Base-by-base conservation (phyloP, 2,329 filamentous ascomycete species). In the Sporothrix curviconia region DNA sequence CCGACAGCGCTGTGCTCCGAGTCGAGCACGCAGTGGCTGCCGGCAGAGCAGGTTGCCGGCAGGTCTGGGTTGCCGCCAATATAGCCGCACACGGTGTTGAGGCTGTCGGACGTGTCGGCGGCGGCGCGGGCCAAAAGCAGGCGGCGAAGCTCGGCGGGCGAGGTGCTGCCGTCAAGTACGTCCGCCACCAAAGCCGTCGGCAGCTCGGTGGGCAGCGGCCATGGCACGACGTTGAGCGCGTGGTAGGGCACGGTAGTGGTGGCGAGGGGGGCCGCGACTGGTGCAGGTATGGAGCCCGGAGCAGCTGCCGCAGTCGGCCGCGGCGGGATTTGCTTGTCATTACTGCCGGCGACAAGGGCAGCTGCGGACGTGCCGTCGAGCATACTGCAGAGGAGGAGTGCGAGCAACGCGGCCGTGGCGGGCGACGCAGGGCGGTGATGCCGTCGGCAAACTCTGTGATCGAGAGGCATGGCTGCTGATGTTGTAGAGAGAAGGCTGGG, bases 81-180 rank as follows among this genome's bases (percentile, higher is more conserved):
- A 67, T 76, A 84, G 42, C 81, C 81, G 63, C 81, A 84, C 57
- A 84, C 66, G 15, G 80, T 83, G 67, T 81, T 81, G n/a, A n/a
- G n/a, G n/a, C n/a, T n/a, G n/a, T n/a, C n/a, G n/a, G n/a, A n/a
- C n/a, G n/a, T n/a, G n/a, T n/a, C n/a, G 25, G 67, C 65, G 59
- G 78, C 72, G 39, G 76, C 73, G 46, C 72, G 73, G 24, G 34
- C 22, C 5, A 39, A 28, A 1, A 39, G n/a, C n/a, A n/a, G n/a
- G n/a, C n/a, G n/a, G n/a, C n/a, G n/a, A n/a, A n/a, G 40, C 3
- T 14, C 12, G 12, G 24, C 11, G 25, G 12, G 4, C 17, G 7
- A 12, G n/a, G 32, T 76, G 68, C 71, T 68, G 40, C n/a, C n/a
- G n/a, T n/a, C n/a, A n/a, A n/a, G n/a, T n/a, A n/a, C n/a, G n/a